Conservation (phyloP, 257 asterid genomes). For the Scutellaria barbata region DNA sequence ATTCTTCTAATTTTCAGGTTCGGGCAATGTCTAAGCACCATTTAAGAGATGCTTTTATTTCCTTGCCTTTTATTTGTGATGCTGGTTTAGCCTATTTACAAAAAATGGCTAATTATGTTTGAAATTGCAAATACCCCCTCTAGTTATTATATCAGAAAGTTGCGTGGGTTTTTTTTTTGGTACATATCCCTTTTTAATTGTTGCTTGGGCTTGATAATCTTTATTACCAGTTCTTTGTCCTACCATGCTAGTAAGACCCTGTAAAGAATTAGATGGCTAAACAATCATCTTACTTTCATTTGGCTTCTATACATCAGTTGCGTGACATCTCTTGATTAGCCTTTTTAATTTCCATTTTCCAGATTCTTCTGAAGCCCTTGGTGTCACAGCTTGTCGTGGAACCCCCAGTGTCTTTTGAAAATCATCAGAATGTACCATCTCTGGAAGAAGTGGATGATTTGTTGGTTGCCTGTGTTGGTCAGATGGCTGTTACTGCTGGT, state of each 20-base stretch:
- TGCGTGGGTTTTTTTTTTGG: neutral
- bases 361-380: constrained; percentile 85
- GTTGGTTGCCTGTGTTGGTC: constrained; percentile 77
- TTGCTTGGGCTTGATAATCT: neutral
- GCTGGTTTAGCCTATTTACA: neutral
- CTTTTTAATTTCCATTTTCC: constrained; percentile 34
- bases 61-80: constrained; percentile 9
- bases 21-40: constrained; percentile 33
- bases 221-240: neutral
- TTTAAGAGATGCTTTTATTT: constrained; percentile 2
- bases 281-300: neutral
- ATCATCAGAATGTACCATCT: constrained; percentile 62
- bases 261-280: constrained; percentile 4
- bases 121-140: too few species aligned
- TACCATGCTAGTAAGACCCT: constrained; percentile 14
- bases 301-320: constrained; percentile 9
- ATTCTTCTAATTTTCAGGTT: constrained; percentile 78
- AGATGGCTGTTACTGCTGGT: constrained; percentile 93
- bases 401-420: constrained; percentile 62
- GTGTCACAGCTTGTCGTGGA: constrained; percentile 77
- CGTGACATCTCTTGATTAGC: neutral
- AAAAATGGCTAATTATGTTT: too few species aligned
- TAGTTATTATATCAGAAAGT: too few species aligned
- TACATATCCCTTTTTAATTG: neutral
- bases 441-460: constrained; percentile 70